Percentiles rank a stretch among this genome's conserved stretches.
These are phyloP conservation scores for Lepidium africanum DNA, from an alignment of 345 rosid genomes.

Conservation along the genomic window DNA sequence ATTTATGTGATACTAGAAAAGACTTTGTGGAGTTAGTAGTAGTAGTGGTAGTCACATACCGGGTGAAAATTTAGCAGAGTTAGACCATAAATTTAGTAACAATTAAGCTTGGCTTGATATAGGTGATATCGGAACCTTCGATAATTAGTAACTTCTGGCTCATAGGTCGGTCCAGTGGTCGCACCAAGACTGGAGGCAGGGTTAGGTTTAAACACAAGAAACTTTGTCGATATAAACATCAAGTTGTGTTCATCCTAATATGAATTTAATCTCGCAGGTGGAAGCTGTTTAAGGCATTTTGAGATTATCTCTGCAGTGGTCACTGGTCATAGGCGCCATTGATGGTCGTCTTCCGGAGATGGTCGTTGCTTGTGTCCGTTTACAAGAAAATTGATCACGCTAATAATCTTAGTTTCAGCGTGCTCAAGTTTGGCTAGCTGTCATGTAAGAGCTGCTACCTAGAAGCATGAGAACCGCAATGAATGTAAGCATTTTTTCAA, in stretches of 20 bases:
- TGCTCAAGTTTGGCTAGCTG: too few relatives aligned
- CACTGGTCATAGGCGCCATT: constrained; percentile 56
- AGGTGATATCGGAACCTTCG: constrained; percentile 64
- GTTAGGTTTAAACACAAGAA: constrained; percentile 30
- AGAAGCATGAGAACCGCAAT: too few relatives aligned
- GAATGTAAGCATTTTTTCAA: too few relatives aligned
- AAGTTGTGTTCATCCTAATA: neutral
- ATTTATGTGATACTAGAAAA: neutral
- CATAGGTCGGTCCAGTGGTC: constrained; percentile 58
- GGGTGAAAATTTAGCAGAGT: too few relatives aligned
- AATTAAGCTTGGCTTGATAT: constrained; percentile 67
- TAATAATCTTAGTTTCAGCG: too few relatives aligned
- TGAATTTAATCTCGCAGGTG: constrained; percentile 29
- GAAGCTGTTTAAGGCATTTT: constrained; percentile 56
- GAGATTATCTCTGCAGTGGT: constrained; percentile 48
- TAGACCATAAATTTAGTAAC: neutral
- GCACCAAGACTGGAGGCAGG: constrained; percentile 86
- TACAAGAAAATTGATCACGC: constrained; percentile 54
- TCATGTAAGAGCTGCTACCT: too few relatives aligned
- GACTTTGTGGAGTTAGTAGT: too few relatives aligned
- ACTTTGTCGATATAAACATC: neutral
- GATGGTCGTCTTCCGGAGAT: constrained; percentile 58
- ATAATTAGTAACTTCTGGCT: constrained; percentile 73
- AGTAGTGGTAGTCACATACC: too few relatives aligned
- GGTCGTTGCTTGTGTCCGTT: constrained; percentile 62